These are phyloP conservation scores for Quillaja saponaria DNA, from an alignment of 306 rosid genomes.

Conservation along the genomic window DNA sequence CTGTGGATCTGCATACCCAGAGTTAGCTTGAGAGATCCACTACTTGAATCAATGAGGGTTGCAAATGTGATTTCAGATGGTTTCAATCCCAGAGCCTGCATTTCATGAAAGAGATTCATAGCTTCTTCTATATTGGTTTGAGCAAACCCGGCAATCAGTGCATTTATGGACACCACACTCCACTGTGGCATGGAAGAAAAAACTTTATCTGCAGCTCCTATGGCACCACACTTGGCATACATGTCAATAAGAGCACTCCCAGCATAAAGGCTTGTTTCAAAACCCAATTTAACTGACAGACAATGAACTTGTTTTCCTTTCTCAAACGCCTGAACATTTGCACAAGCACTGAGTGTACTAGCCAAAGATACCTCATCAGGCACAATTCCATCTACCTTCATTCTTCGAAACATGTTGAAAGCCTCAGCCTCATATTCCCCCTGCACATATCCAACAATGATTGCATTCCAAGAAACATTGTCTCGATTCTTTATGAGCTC, in stretches of 20 bases:
- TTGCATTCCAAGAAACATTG: constrained; percentile 79
- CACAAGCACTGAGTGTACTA: constrained; percentile 79
- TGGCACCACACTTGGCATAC: constrained; percentile 67
- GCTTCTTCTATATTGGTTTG: constrained; percentile 52
- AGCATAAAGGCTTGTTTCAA: constrained; percentile 64
- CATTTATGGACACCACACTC: constrained; percentile 67
- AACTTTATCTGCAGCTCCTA: constrained; percentile 49
- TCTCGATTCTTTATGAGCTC: constrained; percentile 64
- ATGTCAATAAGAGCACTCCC: constrained; percentile 85
- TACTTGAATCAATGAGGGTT: constrained; percentile 66
- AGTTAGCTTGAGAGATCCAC: constrained; percentile 38
- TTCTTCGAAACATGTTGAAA: constrained; percentile 63
- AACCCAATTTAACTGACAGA: constrained; percentile 63
- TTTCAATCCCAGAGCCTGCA: constrained; percentile 53
- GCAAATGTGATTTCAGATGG: constrained; percentile 74
- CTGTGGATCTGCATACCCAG: constrained; percentile 75
- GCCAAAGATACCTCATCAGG: constrained; percentile 84
- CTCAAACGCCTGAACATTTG: constrained; percentile 48
- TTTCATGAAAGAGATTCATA: constrained; percentile 47
- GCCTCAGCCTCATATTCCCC: constrained; percentile 59
- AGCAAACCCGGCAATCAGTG: constrained; percentile 70
- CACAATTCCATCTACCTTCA: constrained; percentile 48
- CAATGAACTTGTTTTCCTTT: constrained; percentile 69
- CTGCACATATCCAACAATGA: constrained; percentile 77
- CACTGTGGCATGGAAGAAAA: constrained; percentile 55